Evolutionary conservation across 495 filamentous ascomycete species (phyloP).

Genomic region (Xylaria acuta): DNA sequence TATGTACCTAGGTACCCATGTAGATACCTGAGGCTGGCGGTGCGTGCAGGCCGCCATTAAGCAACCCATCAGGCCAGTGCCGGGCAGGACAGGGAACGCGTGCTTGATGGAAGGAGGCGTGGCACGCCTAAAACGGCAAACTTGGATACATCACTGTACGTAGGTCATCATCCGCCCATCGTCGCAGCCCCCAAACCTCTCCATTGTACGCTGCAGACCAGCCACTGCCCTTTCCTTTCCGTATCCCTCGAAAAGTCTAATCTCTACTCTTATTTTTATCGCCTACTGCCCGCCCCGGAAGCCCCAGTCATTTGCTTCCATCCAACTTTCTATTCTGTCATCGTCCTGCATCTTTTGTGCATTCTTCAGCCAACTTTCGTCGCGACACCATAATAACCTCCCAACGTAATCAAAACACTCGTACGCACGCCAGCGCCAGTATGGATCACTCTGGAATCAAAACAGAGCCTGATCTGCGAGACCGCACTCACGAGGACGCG

Average conservation of each 20-base stretch:
- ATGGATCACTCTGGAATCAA: slow-evolving; percentile 36
- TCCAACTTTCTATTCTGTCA: not conserved
- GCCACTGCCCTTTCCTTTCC: not conserved
- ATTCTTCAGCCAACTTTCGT: not conserved
- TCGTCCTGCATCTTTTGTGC: not conserved
- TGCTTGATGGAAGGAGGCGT: slow-evolving; percentile 18
- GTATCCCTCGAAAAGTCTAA: not conserved
- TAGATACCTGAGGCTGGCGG: not conserved
- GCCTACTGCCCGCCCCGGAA: not conserved
- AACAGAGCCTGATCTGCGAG: slow-evolving; percentile 34
- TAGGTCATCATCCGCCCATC: not conserved
- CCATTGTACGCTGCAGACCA: not conserved
- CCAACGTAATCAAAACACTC: not conserved
- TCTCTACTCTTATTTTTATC: not conserved
- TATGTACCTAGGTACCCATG: not conserved
- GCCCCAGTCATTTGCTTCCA: not conserved
- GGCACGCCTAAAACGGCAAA: slow-evolving; percentile 21
- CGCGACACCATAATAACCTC: not conserved
- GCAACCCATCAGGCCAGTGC: slow-evolving; percentile 3
- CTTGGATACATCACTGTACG: not conserved
- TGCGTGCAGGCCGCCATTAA: not conserved
- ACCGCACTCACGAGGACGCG: slow-evolving; percentile 39
- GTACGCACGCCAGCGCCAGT: not conserved
- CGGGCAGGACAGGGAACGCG: slow-evolving; percentile 16
- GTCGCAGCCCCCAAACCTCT: not conserved